Conservation (phyloP, 805 yeast genomes). For the Starmerella geochares region DNA sequence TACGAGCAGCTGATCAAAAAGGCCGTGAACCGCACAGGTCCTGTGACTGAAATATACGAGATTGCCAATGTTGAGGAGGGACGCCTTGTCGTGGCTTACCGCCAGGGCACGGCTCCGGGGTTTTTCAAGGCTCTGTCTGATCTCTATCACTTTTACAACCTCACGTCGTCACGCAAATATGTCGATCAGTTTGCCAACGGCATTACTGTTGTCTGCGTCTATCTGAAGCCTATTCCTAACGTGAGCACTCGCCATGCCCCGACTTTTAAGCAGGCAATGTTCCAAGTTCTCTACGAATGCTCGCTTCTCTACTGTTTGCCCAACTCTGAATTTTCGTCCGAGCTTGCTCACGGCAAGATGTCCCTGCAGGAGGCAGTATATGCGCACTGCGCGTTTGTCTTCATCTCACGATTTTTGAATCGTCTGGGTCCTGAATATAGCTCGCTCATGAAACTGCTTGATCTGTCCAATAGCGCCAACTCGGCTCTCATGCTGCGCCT, state of each 20-base stretch:
- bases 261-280: slow-evolving; percentile 63
- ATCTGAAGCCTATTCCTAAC: slow-evolving; percentile 53
- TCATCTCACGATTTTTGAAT: slow-evolving; percentile 89
- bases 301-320: slow-evolving; percentile 87
- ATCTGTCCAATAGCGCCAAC: slow-evolving; percentile 52
- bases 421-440: slow-evolving; percentile 84
- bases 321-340: slow-evolving; percentile 63
- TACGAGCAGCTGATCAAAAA: slow-evolving; percentile 63
- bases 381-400: slow-evolving; percentile 86
- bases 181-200: slow-evolving; percentile 92
- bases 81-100: slow-evolving; percentile 79
- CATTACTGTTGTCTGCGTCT: slow-evolving; percentile 74
- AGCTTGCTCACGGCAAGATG: slow-evolving; percentile 63
- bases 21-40: slow-evolving; percentile 72
- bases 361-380: slow-evolving; percentile 91
- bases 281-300: slow-evolving; percentile 88
- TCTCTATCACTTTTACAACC: slow-evolving; percentile 77
- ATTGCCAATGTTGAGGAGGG: slow-evolving; percentile 72
- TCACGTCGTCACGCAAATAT: slow-evolving; percentile 76
- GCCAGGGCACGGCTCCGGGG: slow-evolving; percentile 71
- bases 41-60: slow-evolving; percentile 79
- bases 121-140: slow-evolving; percentile 80
- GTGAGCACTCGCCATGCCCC: slow-evolving; percentile 23
- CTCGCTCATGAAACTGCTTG: slow-evolving; percentile 54
- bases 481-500: slow-evolving; percentile 67